These are phyloP conservation scores for Fusarium euwallaceae DNA, from an alignment of 2,329 filamentous ascomycete species.

Conservation along the genomic window DNA sequence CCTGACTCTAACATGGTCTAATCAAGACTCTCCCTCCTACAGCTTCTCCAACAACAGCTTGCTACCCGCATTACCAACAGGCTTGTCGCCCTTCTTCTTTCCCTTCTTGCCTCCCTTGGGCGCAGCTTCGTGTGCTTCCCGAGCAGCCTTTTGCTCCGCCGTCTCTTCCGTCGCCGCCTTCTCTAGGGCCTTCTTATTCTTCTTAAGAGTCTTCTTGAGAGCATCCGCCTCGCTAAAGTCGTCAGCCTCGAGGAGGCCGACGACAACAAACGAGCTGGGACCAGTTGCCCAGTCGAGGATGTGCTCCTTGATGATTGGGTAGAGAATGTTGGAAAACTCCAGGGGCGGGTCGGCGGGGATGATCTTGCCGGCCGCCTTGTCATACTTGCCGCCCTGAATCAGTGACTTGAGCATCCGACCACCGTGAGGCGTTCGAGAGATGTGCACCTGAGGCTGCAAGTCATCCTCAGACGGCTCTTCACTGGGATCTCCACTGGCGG, in stretches of 20 bases:
- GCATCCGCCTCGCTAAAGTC: conserved; percentile 77
- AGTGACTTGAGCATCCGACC: conserved; percentile 92
- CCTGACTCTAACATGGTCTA: conserved; percentile 18
- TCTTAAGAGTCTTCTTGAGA: conserved; percentile 77
- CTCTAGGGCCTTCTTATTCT: conserved; percentile 78
- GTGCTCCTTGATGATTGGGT: conserved; percentile 80
- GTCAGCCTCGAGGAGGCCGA: conserved; percentile 82
- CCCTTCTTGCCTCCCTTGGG: conserved; percentile 59
- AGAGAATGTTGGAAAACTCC: conserved; percentile 85
- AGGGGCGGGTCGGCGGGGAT: conserved; percentile 81
- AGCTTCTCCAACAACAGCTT: conserved; percentile 72
- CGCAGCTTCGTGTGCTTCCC: conserved; percentile 62
- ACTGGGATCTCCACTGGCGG: conserved; percentile 69
- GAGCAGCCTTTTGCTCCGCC: conserved; percentile 64
- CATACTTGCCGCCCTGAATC: conserved; percentile 89
- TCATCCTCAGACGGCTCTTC: conserved; percentile 58
- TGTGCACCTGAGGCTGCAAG: conserved; percentile 61
- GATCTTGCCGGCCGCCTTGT: conserved; percentile 78
- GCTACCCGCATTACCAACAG: conserved; percentile 72
- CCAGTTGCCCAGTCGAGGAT: conserved; percentile 88
- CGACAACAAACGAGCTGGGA: conserved; percentile 86
- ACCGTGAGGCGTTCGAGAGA: conserved; percentile 72
- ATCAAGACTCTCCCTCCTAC: conserved; percentile 35
- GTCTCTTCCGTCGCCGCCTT: conserved; percentile 74
- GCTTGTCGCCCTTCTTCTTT: conserved; percentile 59